These are phyloP conservation scores for Tetradesmus lagerheimii DNA, from an alignment of 139 green algal species.

Conservation along the genomic window DNA sequence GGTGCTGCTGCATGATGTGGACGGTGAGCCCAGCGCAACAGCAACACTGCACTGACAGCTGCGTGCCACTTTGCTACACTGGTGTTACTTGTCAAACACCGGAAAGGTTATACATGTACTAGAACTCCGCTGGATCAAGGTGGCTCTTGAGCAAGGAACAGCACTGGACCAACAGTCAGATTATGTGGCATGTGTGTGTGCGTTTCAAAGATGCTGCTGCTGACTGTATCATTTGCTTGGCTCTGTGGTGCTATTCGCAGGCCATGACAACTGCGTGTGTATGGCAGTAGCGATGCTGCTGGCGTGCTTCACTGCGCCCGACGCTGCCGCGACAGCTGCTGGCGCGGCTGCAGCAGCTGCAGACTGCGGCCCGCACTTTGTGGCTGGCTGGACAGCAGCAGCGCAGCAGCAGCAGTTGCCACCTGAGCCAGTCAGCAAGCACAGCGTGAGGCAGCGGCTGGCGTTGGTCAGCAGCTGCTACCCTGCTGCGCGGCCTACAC, in stretches of 20 bases:
- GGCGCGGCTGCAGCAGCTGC: background rate
- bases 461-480: slow-evolving; percentile 66
- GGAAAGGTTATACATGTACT: too few relatives aligned
- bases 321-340: background rate
- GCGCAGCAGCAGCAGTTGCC: background rate
- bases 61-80: background rate
- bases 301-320: slow-evolving; percentile 59
- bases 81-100: too few relatives aligned
- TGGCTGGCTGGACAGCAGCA: background rate
- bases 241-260: slow-evolving; percentile 46
- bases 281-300: slow-evolving; percentile 72
- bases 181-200: background rate
- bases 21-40: slow-evolving; percentile 48
- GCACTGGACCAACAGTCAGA: too few relatives aligned
- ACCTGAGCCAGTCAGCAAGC: slow-evolving; percentile 58
- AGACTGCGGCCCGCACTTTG: background rate
- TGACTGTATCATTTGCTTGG: background rate
- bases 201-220: background rate
- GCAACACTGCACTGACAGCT: background rate
- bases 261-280: slow-evolving; percentile 69
- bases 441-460: slow-evolving; percentile 68
- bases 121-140: too few relatives aligned
- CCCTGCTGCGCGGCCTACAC: slow-evolving; percentile 64
- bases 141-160: background rate
- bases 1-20: slow-evolving; percentile 60